These are phyloP conservation scores for Sclerospora graminicola DNA, from an alignment of 352 stramenopile genomes.

Conservation along the genomic window DNA sequence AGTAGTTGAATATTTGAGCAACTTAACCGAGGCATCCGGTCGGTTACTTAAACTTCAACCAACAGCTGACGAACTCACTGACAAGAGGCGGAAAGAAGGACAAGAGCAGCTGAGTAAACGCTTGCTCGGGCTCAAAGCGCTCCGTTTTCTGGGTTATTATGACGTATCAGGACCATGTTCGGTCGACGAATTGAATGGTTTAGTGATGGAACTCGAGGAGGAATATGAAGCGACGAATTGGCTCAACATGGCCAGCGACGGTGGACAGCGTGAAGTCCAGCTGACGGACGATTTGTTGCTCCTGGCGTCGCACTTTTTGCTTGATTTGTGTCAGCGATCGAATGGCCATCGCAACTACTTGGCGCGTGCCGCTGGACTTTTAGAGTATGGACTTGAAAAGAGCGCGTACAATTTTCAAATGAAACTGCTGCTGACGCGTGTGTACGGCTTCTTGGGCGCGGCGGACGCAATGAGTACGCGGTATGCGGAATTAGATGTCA, in stretches of 20 bases:
- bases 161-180: slow-evolving; percentile 12
- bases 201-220: slow-evolving; percentile 38
- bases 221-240: slow-evolving; percentile 65
- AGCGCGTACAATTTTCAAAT: slow-evolving; percentile 88
- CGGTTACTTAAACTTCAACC: slow-evolving; percentile 13
- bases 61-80: slow-evolving; percentile 8
- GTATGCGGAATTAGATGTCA: slow-evolving; percentile 72
- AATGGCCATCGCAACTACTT: slow-evolving; percentile 28
- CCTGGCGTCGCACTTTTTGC: slow-evolving; percentile 53
- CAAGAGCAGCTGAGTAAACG: slow-evolving; percentile 40
- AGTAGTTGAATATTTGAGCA: slow-evolving; percentile 25
- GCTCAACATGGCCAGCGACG: slow-evolving; percentile 60
- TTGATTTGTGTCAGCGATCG: slow-evolving; percentile 55
- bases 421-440: slow-evolving; percentile 73
- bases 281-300: slow-evolving; percentile 75
- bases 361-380: slow-evolving; percentile 37
- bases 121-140: slow-evolving; percentile 52
- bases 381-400: slow-evolving; percentile 68
- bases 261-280: slow-evolving; percentile 77
- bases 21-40: slow-evolving; percentile 22
- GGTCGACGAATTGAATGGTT: slow-evolving; percentile 20
- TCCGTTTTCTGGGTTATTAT: slow-evolving; percentile 61
- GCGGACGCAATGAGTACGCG: slow-evolving; percentile 48
- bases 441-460: slow-evolving; percentile 71
- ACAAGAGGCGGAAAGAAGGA: slow-evolving; percentile 30